Conservation (phyloP, 164 flowering plant species). For the Pachysandra terminalis region DNA sequence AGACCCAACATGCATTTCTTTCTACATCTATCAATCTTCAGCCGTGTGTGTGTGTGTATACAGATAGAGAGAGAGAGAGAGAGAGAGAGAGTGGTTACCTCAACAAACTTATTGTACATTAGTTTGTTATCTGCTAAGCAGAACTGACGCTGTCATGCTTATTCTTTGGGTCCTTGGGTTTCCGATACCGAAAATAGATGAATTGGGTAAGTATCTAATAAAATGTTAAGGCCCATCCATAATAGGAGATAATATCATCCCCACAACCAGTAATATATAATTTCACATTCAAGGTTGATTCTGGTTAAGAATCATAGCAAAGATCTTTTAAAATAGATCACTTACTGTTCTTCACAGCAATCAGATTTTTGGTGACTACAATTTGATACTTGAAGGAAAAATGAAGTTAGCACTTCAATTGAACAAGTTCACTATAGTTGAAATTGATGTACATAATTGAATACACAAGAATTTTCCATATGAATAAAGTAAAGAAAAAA, state of each 20-base stretch:
- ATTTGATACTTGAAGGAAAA: too few species aligned
- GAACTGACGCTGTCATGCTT: slow-evolving; percentile 7
- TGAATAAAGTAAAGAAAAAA: background rate
- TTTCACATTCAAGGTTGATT: background rate
- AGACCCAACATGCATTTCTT: too few species aligned
- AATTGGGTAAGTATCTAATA: slow-evolving; percentile 46
- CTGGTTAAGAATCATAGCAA: too few species aligned
- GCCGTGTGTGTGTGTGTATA: too few species aligned
- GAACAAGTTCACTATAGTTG: too few species aligned
- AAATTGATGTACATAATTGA: background rate
- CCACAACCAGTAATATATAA: background rate
- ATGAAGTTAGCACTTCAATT: too few species aligned
- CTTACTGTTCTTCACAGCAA: background rate
- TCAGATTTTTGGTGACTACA: too few species aligned
- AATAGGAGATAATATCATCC: background rate
- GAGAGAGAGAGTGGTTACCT: too few species aligned
- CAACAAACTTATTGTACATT: too few species aligned
- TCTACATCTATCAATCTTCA: too few species aligned
- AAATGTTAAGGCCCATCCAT: slow-evolving; percentile 28
- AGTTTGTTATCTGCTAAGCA: slow-evolving; percentile 2
- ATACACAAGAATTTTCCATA: background rate
- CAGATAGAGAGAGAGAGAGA: too few species aligned
- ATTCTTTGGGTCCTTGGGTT: slow-evolving; percentile 12
- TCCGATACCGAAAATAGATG: slow-evolving; percentile 28
- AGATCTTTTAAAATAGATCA: background rate